Conservation (phyloP, 257 asterid species). For the Echites panduratus region DNA sequence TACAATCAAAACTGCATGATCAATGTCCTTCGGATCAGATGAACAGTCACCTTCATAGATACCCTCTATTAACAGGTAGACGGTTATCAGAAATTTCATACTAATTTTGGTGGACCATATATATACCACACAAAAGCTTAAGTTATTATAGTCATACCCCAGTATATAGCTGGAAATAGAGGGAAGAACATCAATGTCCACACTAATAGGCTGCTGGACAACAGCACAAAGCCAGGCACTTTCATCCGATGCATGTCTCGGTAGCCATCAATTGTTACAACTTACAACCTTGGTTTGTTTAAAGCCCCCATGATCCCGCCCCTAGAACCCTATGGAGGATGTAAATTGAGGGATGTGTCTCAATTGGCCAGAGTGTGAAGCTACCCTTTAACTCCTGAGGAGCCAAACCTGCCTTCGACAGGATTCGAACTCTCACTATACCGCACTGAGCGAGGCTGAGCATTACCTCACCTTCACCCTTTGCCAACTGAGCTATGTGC, state of each 20-base stretch:
- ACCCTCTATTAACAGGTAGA: constrained; percentile 13
- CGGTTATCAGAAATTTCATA: background rate
- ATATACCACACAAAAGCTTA: background rate
- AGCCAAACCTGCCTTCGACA: too few relatives aligned
- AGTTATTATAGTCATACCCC: constrained; percentile 20
- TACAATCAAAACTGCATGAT: constrained; percentile 28
- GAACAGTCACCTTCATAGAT: constrained; percentile 35
- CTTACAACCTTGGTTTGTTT: too few relatives aligned
- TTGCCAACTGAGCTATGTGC: too few relatives aligned
- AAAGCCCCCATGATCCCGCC: too few relatives aligned
- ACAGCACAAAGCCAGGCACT: constrained; percentile 29
- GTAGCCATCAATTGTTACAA: constrained; percentile 29
- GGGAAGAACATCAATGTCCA: constrained; percentile 24
- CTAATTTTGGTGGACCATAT: background rate
- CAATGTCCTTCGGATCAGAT: constrained; percentile 15
- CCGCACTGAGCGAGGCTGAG: too few relatives aligned
- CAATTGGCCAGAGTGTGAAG: too few relatives aligned
- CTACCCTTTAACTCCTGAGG: too few relatives aligned
- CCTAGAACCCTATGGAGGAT: too few relatives aligned
- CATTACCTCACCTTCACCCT: too few relatives aligned
- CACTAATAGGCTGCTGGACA: constrained; percentile 30
- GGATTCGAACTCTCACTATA: too few relatives aligned
- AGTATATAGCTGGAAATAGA: constrained; percentile 31
- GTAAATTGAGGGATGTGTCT: too few relatives aligned
- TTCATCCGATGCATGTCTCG: constrained; percentile 23